Evolutionary conservation across 345 rosid species (phyloP), one percentile per base, ranked within the genome.

Genomic region (Arabis alpina): DNA sequence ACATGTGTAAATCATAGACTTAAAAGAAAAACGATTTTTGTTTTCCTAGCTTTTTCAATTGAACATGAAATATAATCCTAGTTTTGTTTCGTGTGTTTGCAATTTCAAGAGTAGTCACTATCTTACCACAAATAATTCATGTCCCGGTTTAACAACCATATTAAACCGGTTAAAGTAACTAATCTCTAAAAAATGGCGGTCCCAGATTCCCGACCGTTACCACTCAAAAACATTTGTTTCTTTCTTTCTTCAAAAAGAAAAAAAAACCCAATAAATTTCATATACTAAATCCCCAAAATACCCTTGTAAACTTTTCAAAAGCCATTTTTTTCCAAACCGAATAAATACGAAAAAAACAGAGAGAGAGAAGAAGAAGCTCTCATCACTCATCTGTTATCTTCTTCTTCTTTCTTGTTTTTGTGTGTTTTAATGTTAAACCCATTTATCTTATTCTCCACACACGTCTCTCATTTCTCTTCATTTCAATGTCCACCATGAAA

Each of bases 281-380:
- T 43, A 71, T 25, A 37, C 39, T 1, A 59, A 61, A 19, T 61
- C 3, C 65, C 79, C 14, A 64, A 76, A 70, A 64, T 70, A 64
- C 67, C 79, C 76, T 41, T 64, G 1, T 7, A 1, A 11, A 50
- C 39, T 59, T 44, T 27, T 37, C 6, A 56, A 64, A 72, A 55
- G 34, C 68, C 49, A 71, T 8, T 0, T 19, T 55, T 68, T 61
- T 49, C 24, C 30, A 14, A 66, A 47, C 55, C 64, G 64, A 68
- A 75, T 68, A 76, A 69, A 75, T 54, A 75, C 74, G 65, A 75
- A 68, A 68, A 73, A 42, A 64, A n/a, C n/a, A n/a, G 14, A 72
- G 58, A 55, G 59, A 68, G 72, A 80, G 66, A 90, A 78, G 87
- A 84, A 82, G 80, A 79, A 56, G 71, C 71, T 76, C 75, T 63